phyloP scores from a whole-genome alignment of 345 rosid genomes.

The Corchorus capsularis region DNA sequence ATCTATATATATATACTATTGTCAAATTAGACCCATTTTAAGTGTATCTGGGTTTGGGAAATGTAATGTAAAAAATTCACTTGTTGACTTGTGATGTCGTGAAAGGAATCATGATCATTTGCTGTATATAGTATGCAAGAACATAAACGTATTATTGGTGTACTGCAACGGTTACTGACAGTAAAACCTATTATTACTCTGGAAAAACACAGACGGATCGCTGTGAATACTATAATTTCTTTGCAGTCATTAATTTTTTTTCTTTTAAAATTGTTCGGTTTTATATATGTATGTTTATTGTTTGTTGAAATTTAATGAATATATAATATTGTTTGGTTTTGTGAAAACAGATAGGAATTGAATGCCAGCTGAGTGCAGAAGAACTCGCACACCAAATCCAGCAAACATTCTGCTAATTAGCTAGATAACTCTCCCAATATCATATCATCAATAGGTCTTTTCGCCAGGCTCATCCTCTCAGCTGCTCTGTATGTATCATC shows the following conservation, averaged over 20 bases:
- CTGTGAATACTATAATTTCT: neutral
- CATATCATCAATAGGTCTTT: neutral
- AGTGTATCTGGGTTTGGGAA: no score
- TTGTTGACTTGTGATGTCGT: no score
- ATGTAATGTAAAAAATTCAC: no score
- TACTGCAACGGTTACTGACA: no score
- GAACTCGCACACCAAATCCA: constrained; percentile 90
- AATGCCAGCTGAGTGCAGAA: constrained; percentile 93
- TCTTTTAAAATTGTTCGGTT: constrained; percentile 3
- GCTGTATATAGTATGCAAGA: no score
- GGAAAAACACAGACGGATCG: no score
- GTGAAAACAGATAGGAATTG: constrained; percentile 79
- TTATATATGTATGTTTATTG: neutral
- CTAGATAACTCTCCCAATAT: neutral
- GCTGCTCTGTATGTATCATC: neutral
- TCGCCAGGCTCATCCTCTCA: neutral
- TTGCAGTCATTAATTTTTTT: neutral
- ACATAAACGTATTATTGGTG: no score
- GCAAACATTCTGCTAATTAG: constrained; percentile 67
- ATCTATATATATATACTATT: no score
- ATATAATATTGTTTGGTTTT: neutral
- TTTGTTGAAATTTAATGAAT: constrained; percentile 1
- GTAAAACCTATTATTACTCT: no score
- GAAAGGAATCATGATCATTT: no score
- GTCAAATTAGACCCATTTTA: no score